Evolutionary conservation across 495 filamentous ascomycete genomes (phyloP), one percentile per base, ranked within the genome.

Genomic region (Talaromyces proteolyticus): DNA sequence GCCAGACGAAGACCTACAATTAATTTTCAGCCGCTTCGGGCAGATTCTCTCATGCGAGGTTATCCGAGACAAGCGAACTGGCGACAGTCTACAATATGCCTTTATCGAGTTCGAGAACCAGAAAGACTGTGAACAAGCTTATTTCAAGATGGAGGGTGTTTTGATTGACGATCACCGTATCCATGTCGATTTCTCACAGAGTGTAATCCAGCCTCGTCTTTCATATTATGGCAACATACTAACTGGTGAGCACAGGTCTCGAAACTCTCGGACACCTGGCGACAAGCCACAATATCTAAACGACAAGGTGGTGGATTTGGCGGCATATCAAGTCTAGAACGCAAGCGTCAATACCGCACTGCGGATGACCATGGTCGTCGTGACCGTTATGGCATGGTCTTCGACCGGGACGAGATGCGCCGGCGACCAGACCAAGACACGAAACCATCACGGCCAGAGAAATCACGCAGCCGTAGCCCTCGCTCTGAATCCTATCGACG

Each of bases 101-200:
- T 98, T 98, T 55, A 92, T 98, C 60, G 93, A 98, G 66, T 98
- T 94, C 58, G 89, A 91, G 49, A 82, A 95, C 16, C 89, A 95
- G 62, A 81, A 86, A 56, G 85, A 88, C 52, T 97, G 92, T 65
- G 93, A 97, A 68, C 86, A 91, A 46, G 93, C 93, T 12, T 98
- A 97, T 60, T 91, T 91, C 70, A 98, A 98, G 69, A 98, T 97
- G 93, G 88, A 97, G 63, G 85, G 83, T 4, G 91, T 96, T 6
- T 69, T 98, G 50, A 97, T 97, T 60, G 93, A 98, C 56, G 93
- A 98, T 60, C 91, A 96, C 52, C 87, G 93, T 29, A 97, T 98
- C 49, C 93, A 97, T 64, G 94, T 98, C 44, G 93, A 98, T 63
- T 98, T 98, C 70, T 95, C 91, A 24, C 93, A 98, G 66, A 95